A percentile compares a stretch with the other conserved stretches of the same genome.
Conservation (phyloP, 371 early-diverging fungal species). For the Apophysomyces ossiformis region DNA sequence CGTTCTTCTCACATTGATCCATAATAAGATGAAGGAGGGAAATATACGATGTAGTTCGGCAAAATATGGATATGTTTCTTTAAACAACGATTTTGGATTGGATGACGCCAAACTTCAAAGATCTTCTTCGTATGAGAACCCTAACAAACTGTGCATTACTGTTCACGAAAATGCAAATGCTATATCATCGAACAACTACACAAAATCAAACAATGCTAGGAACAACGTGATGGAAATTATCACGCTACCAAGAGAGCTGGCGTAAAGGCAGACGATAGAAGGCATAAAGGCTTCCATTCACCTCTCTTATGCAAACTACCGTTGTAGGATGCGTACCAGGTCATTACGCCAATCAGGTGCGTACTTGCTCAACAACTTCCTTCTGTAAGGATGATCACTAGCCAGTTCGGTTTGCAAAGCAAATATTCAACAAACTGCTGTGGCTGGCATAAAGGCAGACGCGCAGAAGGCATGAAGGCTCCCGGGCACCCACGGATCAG, state of each 20-base stretch:
- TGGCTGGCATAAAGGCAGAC: slow-evolving; percentile 14
- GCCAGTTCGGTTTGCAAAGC: slow-evolving; percentile 2
- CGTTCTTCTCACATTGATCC: too few relatives aligned
- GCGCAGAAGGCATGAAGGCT: slow-evolving; percentile 12
- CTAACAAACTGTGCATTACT: neutral
- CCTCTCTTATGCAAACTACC: neutral
- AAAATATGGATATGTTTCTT: too few relatives aligned
- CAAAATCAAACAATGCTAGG: neutral
- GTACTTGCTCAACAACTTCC: slow-evolving; percentile 6
- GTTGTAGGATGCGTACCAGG: neutral
- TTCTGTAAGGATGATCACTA: neutral
- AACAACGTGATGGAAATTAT: neutral
- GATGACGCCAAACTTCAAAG: too few relatives aligned
- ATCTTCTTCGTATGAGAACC: too few relatives aligned
- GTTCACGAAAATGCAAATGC: neutral
- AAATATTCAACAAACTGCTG: slow-evolving; percentile 7
- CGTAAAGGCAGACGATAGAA: slow-evolving; percentile 17
- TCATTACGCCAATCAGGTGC: slow-evolving; percentile 1
- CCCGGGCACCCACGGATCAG: slow-evolving; percentile 6
- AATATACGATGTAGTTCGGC: too few relatives aligned
- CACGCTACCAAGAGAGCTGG: slow-evolving; percentile 8
- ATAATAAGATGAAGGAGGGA: too few relatives aligned
- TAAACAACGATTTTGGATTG: too few relatives aligned
- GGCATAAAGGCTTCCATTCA: slow-evolving; percentile 5
- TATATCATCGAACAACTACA: neutral